These are phyloP conservation scores for Cicer bijugum DNA, from an alignment of 306 rosid species.

Conservation along the genomic window DNA sequence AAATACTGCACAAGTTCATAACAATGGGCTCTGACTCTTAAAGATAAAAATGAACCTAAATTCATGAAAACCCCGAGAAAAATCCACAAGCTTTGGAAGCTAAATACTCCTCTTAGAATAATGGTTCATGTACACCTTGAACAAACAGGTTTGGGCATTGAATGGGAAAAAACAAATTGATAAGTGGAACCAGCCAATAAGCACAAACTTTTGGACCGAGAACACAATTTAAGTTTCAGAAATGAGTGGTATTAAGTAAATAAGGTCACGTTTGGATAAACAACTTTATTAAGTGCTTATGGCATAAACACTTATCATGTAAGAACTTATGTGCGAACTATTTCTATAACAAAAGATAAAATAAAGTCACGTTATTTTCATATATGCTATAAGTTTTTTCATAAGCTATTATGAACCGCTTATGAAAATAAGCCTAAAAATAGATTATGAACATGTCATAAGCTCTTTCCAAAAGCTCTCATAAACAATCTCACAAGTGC, in stretches of 20 bases:
- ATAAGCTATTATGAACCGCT: not conserved
- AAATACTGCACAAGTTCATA: not conserved
- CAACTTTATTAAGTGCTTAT: not conserved
- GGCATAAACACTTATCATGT: not conserved
- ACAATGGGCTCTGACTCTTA: not conserved
- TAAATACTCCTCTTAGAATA: slow-evolving; percentile 1
- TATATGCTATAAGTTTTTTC: not conserved
- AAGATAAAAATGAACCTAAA: not conserved
- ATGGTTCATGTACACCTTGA: not conserved
- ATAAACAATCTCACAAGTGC: not conserved
- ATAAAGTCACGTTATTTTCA: not conserved
- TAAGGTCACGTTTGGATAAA: not conserved
- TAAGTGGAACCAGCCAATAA: not conserved
- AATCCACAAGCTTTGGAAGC: slow-evolving; percentile 2
- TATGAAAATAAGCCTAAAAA: too few species aligned
- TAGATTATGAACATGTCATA: not conserved
- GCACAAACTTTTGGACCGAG: not conserved
- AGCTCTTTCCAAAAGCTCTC: not conserved
- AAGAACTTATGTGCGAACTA: not conserved
- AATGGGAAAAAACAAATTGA: not conserved
- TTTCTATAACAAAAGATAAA: not conserved
- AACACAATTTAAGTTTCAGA: slow-evolving; percentile 13
- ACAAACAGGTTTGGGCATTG: not conserved
- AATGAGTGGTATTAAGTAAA: slow-evolving; percentile 1
- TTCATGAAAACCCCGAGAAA: slow-evolving; percentile 14